phyloP scores from a whole-genome alignment of 225 moss, liverwort and hornwort genomes.

The Straminergon stramineum region DNA sequence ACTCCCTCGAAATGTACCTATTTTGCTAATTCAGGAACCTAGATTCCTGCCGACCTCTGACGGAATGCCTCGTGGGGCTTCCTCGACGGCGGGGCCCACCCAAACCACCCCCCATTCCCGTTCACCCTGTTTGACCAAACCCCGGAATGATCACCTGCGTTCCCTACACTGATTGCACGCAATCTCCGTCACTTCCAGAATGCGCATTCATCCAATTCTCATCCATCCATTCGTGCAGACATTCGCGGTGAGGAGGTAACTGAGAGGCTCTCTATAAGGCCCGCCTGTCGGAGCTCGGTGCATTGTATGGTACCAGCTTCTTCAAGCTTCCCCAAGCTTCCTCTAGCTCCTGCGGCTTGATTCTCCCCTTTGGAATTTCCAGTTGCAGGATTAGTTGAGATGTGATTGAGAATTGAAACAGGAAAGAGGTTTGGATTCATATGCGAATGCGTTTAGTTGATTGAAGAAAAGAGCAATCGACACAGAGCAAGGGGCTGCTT shows the following conservation, averaged over 20 bases:
- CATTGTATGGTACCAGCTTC: not conserved
- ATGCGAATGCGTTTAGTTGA: not conserved
- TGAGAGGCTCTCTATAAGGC: not conserved
- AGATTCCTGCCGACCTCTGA: not conserved
- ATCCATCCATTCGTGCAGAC: not conserved
- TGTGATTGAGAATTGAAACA: not conserved
- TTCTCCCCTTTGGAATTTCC: not conserved
- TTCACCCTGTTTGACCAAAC: constrained; percentile 19
- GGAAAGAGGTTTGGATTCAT: not conserved
- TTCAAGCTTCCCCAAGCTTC: not conserved
- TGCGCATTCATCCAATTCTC: not conserved
- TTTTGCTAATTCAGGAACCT: not conserved
- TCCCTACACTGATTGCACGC: constrained; percentile 17
- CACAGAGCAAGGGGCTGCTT: not conserved
- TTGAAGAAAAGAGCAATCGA: not conserved
- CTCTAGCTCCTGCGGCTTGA: not conserved
- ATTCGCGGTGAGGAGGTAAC: not conserved
- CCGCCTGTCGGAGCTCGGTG: not conserved
- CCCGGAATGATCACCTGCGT: constrained; percentile 4
- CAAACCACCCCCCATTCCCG: not conserved
- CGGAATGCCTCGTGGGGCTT: not conserved
- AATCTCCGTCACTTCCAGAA: constrained; percentile 8
- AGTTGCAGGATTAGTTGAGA: not conserved
- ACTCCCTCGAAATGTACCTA: not conserved
- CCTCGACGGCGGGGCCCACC: not conserved